These are phyloP conservation scores for Globisporangium spinosum DNA, from an alignment of 352 stramenopile species.

Conservation along the genomic window DNA sequence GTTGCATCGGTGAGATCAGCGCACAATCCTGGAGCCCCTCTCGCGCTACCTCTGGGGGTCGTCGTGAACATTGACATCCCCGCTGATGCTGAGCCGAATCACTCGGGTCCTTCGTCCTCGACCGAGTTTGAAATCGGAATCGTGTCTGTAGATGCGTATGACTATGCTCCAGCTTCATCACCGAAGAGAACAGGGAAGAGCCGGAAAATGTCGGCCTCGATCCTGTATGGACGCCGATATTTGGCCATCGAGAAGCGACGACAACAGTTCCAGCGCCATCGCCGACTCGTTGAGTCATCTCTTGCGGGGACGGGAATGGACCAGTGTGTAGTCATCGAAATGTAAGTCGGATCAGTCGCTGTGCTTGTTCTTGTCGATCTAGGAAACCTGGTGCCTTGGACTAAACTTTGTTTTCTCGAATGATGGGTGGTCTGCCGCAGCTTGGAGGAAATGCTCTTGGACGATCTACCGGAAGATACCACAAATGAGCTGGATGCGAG, in stretches of 20 bases:
- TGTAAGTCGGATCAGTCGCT: constrained; percentile 29
- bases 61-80: constrained; percentile 43
- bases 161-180: constrained; percentile 12
- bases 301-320: constrained; percentile 52
- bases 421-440: constrained; percentile 6
- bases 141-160: background rate
- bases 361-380: background rate
- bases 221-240: constrained; percentile 19
- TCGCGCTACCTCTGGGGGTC: constrained; percentile 39
- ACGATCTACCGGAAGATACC: constrained; percentile 31
- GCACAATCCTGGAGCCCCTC: background rate
- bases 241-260: constrained; percentile 42
- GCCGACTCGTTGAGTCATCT: constrained; percentile 50
- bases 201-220: constrained; percentile 18
- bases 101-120: background rate
- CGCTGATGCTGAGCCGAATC: background rate
- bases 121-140: background rate
- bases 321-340: constrained; percentile 57
- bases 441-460: constrained; percentile 32
- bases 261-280: constrained; percentile 48
- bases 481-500: constrained; percentile 27
- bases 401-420: background rate
- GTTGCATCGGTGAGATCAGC: background rate
- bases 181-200: constrained; percentile 17
- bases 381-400: background rate